Percentiles rank a stretch among this genome's conserved stretches.
Conservation (phyloP, 768 basidiomycete genomes). For the Pleurotus cornucopiae region DNA sequence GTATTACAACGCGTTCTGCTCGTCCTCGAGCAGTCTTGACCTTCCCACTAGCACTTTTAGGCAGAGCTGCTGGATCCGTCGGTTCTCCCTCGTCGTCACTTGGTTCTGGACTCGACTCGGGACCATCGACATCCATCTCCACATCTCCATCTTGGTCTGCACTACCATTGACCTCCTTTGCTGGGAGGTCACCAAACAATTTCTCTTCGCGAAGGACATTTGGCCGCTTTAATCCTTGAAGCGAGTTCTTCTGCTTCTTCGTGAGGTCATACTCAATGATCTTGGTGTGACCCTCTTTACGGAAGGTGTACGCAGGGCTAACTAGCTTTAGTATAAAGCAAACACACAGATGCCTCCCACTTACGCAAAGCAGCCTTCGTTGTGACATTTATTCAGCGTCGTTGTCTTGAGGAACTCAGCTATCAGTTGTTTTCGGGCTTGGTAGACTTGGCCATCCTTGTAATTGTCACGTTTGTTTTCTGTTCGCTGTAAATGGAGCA, state of each 20-base stretch:
- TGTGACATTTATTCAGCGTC: constrained; percentile 71
- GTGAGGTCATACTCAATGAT: constrained; percentile 91
- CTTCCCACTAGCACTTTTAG: constrained; percentile 72
- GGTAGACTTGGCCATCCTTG: constrained; percentile 86
- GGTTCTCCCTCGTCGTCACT: constrained; percentile 45
- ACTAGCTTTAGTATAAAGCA: constrained; percentile 4
- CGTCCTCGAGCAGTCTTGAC: constrained; percentile 74
- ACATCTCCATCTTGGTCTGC: constrained; percentile 40
- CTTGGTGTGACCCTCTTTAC: constrained; percentile 92
- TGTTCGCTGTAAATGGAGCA: constrained; percentile 43
- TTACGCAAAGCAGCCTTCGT: constrained; percentile 75
- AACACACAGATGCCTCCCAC: constrained; percentile 23
- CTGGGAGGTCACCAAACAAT: constrained; percentile 15
- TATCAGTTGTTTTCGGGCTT: constrained; percentile 80
- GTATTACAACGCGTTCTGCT: constrained; percentile 85
- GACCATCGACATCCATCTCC: constrained; percentile 27
- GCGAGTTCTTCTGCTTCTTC: constrained; percentile 60
- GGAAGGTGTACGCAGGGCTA: constrained; percentile 80
- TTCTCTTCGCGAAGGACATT: constrained; percentile 65
- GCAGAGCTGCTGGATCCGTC: constrained; percentile 44
- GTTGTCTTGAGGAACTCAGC: constrained; percentile 72
- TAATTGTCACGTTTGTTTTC: constrained; percentile 74
- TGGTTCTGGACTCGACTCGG: constrained; percentile 41
- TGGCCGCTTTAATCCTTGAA: constrained; percentile 56
- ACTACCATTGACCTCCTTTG: background rate